Evolutionary conservation across 192 early-diverging fungal genomes (phyloP).

Genomic region (Podila epigama): DNA sequence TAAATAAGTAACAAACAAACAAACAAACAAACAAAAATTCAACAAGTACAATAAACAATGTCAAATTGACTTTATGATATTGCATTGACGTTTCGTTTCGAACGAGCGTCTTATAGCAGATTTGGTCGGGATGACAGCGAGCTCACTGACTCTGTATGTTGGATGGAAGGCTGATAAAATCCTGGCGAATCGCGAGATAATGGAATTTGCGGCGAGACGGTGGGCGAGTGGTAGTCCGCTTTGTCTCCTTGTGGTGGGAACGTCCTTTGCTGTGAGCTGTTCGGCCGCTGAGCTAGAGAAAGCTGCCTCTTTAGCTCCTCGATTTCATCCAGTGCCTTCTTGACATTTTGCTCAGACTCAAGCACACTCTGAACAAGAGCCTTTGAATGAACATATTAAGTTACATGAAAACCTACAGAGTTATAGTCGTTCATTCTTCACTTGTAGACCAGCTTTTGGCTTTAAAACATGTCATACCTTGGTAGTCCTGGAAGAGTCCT

Average conservation of each 20-base stretch:
- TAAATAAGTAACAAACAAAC: too few relatives aligned
- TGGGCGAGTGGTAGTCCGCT: neutral
- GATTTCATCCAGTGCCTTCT: conserved; percentile 21
- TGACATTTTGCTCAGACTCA: conserved; percentile 19
- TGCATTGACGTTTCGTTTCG: too few relatives aligned
- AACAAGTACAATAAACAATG: too few relatives aligned
- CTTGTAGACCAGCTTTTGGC: neutral
- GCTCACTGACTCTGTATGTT: too few relatives aligned
- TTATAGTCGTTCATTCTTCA: neutral
- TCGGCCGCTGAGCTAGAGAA: conserved; percentile 1
- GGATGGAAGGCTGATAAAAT: too few relatives aligned
- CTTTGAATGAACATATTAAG: neutral
- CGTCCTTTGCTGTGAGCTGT: neutral
- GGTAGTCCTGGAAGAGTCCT: conserved; percentile 36
- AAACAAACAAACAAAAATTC: too few relatives aligned
- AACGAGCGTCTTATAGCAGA: too few relatives aligned
- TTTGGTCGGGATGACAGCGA: too few relatives aligned
- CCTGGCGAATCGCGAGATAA: neutral
- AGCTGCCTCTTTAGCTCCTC: conserved; percentile 23
- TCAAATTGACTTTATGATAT: too few relatives aligned
- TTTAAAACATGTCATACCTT: neutral
- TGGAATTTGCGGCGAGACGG: neutral
- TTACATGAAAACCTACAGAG: neutral
- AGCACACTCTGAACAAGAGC: conserved; percentile 22
- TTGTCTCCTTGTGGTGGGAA: neutral